phyloP scores from a whole-genome alignment of 768 basidiomycete species.

The Pholiota microspora region DNA sequence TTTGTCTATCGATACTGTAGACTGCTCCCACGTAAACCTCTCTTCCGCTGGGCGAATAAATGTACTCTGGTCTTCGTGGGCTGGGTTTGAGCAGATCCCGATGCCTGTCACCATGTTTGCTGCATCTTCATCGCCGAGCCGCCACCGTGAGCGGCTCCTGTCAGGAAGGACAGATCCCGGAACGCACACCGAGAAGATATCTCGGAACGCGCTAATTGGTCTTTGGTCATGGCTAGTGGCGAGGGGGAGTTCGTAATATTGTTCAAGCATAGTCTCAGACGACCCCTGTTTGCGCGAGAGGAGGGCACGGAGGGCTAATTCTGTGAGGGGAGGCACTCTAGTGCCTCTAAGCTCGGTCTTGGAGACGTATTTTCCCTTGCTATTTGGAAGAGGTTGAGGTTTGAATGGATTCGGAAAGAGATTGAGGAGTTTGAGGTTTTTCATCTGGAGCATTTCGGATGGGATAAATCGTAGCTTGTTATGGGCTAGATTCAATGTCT shows the following conservation, averaged over 20 bases:
- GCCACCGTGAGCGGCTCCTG: constrained; percentile 17
- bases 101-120: constrained; percentile 28
- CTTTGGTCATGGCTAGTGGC: constrained; percentile 17
- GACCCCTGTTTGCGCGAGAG: constrained; percentile 14
- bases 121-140: constrained; percentile 18
- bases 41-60: constrained; percentile 62
- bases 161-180: constrained; percentile 35
- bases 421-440: constrained; percentile 38
- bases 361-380: constrained; percentile 23
- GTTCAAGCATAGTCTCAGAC: constrained; percentile 28
- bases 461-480: constrained; percentile 63
- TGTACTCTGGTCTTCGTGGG: constrained; percentile 32
- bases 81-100: constrained; percentile 50
- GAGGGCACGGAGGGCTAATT: constrained; percentile 33
- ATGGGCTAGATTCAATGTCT: constrained; percentile 57
- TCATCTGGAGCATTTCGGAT: constrained; percentile 61
- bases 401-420: constrained; percentile 65
- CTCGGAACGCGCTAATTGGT: constrained; percentile 29
- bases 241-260: constrained; percentile 34
- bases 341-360: constrained; percentile 18
- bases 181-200: constrained; percentile 33
- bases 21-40: constrained; percentile 62
- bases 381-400: constrained; percentile 15
- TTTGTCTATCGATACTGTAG: constrained; percentile 43
- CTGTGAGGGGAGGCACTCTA: constrained; percentile 29